Conservation (phyloP, 2,329 filamentous ascomycete species). For the Aureobasidium pullulans region DNA sequence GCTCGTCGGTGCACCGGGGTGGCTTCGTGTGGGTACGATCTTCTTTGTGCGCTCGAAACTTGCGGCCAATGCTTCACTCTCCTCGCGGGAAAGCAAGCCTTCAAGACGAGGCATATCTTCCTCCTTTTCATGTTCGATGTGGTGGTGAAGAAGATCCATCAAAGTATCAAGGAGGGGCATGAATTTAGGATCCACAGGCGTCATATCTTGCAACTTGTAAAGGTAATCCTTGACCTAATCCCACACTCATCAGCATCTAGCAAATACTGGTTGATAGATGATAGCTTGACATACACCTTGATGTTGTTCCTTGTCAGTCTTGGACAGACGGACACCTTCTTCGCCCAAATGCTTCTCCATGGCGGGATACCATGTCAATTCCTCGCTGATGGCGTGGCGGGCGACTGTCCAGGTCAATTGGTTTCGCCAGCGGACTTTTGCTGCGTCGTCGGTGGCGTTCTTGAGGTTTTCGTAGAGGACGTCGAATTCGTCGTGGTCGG, state of each 20-base stretch:
- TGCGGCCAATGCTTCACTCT: conserved; percentile 16
- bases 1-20: conserved; percentile 16
- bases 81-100: conserved; percentile 15
- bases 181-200: conserved; percentile 17
- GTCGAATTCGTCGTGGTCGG: conserved; percentile 37
- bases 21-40: conserved; percentile 18
- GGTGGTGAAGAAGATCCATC: conserved; percentile 18
- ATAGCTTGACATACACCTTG: conserved; percentile 17
- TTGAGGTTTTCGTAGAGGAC: conserved; percentile 38
- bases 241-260: not conserved
- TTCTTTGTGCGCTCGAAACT: conserved; percentile 20
- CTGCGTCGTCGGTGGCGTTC: conserved; percentile 34
- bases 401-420: conserved; percentile 48
- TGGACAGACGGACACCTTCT: conserved; percentile 26
- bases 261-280: not conserved
- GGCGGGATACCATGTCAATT: conserved; percentile 35
- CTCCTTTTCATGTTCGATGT: conserved; percentile 20
- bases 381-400: conserved; percentile 45
- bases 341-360: conserved; percentile 29
- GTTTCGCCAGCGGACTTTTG: conserved; percentile 41
- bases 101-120: conserved; percentile 21
- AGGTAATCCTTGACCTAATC: conserved; percentile 21
- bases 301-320: conserved; percentile 29
- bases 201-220: conserved; percentile 18
- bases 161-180: conserved; percentile 17